These are phyloP conservation scores for Naganishia friedmannii DNA, from an alignment of 768 basidiomycete genomes.

Conservation along the genomic window DNA sequence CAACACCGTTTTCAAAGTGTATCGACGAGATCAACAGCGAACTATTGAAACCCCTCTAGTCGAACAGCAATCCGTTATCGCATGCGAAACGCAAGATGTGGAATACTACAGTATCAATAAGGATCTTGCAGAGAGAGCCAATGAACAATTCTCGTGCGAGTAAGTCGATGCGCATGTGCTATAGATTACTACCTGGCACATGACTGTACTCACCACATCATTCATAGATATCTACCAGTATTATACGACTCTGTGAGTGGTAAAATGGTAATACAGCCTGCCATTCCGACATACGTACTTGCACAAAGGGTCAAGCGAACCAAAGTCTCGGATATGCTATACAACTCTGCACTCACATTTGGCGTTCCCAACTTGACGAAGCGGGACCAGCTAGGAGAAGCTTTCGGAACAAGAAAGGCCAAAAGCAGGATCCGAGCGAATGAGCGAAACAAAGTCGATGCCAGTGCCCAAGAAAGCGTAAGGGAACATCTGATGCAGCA, in stretches of 20 bases:
- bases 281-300: conserved; percentile 62
- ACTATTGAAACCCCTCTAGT: conserved; percentile 31
- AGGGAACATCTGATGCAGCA: conserved; percentile 75
- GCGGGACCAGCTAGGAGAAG: conserved; percentile 76
- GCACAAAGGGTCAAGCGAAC: conserved; percentile 78
- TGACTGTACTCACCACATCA: not conserved
- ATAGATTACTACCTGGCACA: not conserved
- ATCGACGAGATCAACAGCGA: conserved; percentile 36
- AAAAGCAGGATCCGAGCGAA: conserved; percentile 76
- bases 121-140: conserved; percentile 53
- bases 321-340: conserved; percentile 53
- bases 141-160: conserved; percentile 66
- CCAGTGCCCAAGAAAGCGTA: conserved; percentile 79
- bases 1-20: conserved; percentile 45
- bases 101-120: conserved; percentile 69
- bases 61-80: conserved; percentile 57
- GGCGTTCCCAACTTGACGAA: conserved; percentile 55
- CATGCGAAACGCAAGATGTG: conserved; percentile 77
- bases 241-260: conserved; percentile 74
- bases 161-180: conserved; percentile 52
- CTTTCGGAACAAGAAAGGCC: conserved; percentile 93
- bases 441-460: conserved; percentile 86
- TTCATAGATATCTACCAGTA: conserved; percentile 69
- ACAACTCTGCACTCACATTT: not conserved
- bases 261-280: conserved; percentile 64